Conservation (phyloP, 2,329 filamentous ascomycete genomes). For the Coccinonectria pachysandricola region DNA sequence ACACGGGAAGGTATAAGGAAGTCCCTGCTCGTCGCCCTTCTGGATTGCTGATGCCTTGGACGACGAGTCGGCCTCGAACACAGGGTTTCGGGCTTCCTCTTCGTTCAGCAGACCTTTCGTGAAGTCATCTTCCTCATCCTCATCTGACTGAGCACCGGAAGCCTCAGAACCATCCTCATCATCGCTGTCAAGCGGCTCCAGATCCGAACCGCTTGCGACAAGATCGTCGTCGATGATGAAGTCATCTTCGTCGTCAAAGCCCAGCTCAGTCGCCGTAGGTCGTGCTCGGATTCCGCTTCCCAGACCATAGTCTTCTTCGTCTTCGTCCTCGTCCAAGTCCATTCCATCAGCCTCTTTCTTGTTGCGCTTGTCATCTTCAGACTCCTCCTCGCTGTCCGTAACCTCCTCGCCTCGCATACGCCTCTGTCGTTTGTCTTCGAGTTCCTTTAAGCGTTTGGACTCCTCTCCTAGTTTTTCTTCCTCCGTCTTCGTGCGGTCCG, state of each 20-base stretch:
- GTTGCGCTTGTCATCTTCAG: conserved; percentile 29
- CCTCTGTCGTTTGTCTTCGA: conserved; percentile 72
- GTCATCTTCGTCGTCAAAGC: conserved; percentile 87
- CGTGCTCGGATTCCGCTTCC: conserved; percentile 48
- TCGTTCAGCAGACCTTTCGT: conserved; percentile 56
- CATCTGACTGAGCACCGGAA: conserved; percentile 29
- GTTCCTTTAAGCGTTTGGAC: conserved; percentile 61
- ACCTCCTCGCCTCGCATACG: conserved; percentile 81
- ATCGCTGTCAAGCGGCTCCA: conserved; percentile 47
- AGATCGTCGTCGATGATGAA: conserved; percentile 86
- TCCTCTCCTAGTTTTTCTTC: conserved; percentile 76
- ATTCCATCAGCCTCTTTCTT: conserved; percentile 27
- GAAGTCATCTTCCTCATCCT: conserved; percentile 53
- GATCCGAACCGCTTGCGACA: conserved; percentile 67
- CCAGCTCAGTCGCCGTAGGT: conserved; percentile 51
- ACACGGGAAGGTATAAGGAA: conserved; percentile 81
- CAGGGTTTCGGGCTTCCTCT: conserved; percentile 42
- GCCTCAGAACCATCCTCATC: conserved; percentile 41
- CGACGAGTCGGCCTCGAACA: conserved; percentile 38
- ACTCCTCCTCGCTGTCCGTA: conserved; percentile 52
- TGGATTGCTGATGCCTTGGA: conserved; percentile 24
- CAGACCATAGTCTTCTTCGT: conserved; percentile 49
- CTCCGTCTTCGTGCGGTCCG: conserved; percentile 81
- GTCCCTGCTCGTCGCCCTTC: conserved; percentile 39
- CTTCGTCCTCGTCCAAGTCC: conserved; percentile 29